phyloP scores from a whole-genome alignment of 805 yeast genomes.

The Komagataella kurtzmanii region DNA sequence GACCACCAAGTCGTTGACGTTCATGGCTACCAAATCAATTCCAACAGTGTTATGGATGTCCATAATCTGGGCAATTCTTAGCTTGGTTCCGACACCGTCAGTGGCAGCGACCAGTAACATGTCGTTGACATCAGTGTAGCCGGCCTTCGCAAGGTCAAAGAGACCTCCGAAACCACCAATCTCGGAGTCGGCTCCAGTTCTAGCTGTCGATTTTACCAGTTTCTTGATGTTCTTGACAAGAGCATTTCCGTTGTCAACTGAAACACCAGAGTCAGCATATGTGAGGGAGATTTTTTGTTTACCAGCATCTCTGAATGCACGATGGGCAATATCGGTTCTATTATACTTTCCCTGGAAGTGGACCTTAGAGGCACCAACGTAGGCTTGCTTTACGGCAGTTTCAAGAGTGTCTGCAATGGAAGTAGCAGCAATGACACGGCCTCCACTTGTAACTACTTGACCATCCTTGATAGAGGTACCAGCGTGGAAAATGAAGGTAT shows the following conservation, averaged over 20 bases:
- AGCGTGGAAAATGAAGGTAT: slow-evolving; percentile 84
- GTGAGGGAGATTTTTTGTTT: slow-evolving; percentile 39
- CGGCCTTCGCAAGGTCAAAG: slow-evolving; percentile 82
- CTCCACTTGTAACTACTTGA: slow-evolving; percentile 75
- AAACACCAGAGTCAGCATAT: slow-evolving; percentile 93
- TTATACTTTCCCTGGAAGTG: slow-evolving; percentile 63
- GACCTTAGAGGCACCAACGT: slow-evolving; percentile 70
- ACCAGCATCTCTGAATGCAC: slow-evolving; percentile 61
- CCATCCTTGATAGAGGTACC: slow-evolving; percentile 64
- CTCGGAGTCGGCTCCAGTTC: slow-evolving; percentile 95
- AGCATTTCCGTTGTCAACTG: slow-evolving; percentile 89
- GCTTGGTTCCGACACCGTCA: slow-evolving; percentile 98
- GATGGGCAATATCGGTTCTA: slow-evolving; percentile 91
- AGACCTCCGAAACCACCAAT: slow-evolving; percentile 99
- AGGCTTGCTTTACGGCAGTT: slow-evolving; percentile 78
- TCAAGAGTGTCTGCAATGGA: slow-evolving; percentile 67
- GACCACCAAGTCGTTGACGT: slow-evolving; percentile 92
- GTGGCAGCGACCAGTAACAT: slow-evolving; percentile 93
- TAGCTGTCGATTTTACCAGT: slow-evolving; percentile 80
- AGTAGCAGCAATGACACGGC: slow-evolving; percentile 92
- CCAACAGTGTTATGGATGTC: slow-evolving; percentile 95
- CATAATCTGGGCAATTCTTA: slow-evolving; percentile 85
- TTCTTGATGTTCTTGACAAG: slow-evolving; percentile 85
- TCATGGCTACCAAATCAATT: slow-evolving; percentile 97
- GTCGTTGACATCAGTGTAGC: slow-evolving; percentile 59